These are phyloP conservation scores for Pseudogymnoascus sp. DNA, from an alignment of 2,329 filamentous ascomycete genomes.

Conservation along the genomic window DNA sequence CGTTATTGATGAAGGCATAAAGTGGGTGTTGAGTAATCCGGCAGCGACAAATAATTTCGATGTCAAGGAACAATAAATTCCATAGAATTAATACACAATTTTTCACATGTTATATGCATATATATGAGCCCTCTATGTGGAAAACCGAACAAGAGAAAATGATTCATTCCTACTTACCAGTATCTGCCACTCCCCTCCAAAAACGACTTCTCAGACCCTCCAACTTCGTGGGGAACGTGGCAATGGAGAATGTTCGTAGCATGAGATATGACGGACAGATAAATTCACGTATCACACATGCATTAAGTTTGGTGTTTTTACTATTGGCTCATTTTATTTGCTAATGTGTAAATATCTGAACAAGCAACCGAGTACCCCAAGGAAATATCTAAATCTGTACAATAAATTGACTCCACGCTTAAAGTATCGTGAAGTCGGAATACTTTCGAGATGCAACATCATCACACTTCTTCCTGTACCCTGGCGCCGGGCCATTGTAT, in stretches of 20 bases:
- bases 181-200: not conserved
- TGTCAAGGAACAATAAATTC: not conserved
- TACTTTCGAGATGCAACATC: constrained; percentile 22
- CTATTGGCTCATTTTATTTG: constrained; percentile 11
- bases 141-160: not conserved
- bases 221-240: not conserved
- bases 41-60: constrained; percentile 21
- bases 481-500: constrained; percentile 39
- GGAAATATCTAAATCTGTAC: not conserved
- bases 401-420: constrained; percentile 14
- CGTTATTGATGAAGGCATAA: constrained; percentile 37
- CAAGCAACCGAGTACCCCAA: not conserved
- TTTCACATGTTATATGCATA: not conserved
- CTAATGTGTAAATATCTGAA: not conserved
- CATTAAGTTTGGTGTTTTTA: not conserved
- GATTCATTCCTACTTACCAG: not conserved
- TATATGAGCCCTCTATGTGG: not conserved
- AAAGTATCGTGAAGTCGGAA: constrained; percentile 18
- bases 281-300: not conserved
- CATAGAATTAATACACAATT: not conserved
- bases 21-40: constrained; percentile 35
- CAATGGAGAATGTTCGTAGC: not conserved
- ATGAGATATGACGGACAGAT: not conserved
- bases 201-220: not conserved
- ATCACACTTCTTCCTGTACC: constrained; percentile 34